Conservation (phyloP, 2,329 filamentous ascomycete species). For the Xylariomycetidae sp. region DNA sequence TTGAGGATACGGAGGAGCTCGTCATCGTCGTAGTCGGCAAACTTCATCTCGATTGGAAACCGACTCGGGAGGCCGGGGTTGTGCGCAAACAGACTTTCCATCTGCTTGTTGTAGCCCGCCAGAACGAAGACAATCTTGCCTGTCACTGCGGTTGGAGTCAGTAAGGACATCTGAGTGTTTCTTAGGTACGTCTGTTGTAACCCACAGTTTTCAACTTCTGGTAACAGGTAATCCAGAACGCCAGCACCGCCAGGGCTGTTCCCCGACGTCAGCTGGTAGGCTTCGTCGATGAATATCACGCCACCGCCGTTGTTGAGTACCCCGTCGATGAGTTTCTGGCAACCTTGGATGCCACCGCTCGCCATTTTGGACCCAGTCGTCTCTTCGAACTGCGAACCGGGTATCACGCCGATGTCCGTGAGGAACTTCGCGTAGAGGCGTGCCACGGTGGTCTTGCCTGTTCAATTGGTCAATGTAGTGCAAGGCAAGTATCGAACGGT, state of each 20-base stretch:
- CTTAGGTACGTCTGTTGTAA: too few relatives aligned
- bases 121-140: constrained; percentile 67
- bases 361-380: constrained; percentile 63
- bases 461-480: background rate
- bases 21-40: constrained; percentile 61
- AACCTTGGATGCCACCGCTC: constrained; percentile 52
- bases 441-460: constrained; percentile 70
- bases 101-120: constrained; percentile 66
- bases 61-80: constrained; percentile 66
- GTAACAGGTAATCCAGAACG: constrained; percentile 65
- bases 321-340: constrained; percentile 49
- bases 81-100: constrained; percentile 71
- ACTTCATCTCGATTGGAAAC: constrained; percentile 59
- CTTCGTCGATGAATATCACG: constrained; percentile 72
- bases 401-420: constrained; percentile 52
- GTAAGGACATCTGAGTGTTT: too few relatives aligned
- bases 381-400: constrained; percentile 56
- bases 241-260: constrained; percentile 41
- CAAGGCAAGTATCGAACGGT: too few relatives aligned
- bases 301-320: constrained; percentile 59
- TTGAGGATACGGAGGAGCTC: constrained; percentile 59
- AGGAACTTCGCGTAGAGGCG: constrained; percentile 64
- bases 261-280: constrained; percentile 63
- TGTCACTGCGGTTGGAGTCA: too few relatives aligned
- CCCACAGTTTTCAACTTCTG: constrained; percentile 68